Base-by-base conservation (phyloP, 208 protist genomes). In the Leishmania lainsoni region DNA sequence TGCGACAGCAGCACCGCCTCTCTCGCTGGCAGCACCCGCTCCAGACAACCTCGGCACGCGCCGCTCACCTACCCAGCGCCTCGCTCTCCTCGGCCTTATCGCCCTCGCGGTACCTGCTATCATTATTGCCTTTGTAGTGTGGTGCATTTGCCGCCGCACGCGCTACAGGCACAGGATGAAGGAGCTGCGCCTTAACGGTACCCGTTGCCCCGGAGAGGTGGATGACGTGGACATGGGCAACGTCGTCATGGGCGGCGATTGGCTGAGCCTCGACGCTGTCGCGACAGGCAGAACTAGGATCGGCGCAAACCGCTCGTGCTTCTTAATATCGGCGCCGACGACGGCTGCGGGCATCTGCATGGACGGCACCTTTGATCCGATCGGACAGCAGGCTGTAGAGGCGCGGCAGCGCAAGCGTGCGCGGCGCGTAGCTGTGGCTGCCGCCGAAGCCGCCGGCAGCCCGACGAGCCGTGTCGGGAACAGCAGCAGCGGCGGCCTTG, bases 361-460 rank as follows among this genome's bases (percentile, higher is more conserved):
- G 9, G 77, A 54, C 9, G 65, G 29, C 8, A 78, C 79, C 8
- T 96, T 96, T 76, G 92, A 96, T 72, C 92, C 92, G 8, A 90
- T 96, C 68, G 85, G 85, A n/a, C 86, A 89, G 26, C 85, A 89
- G 83, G 87, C 89, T 9, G 88, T 86, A 66, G 80, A 81, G n/a
- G 78, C 83, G n/a, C 86, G 80, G 51, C 80, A 85, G 78, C 89
- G 89, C 5, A 87, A 87, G 76, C 80, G 80, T 12, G 83, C 81
- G 29, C 86, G 87, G 32, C 83, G 90, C 0, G 71, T 81, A 0
- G 81, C 83, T 16, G 69, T 86, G 54, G 70, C 81, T 22, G 80
- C 78, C 9, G 85, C 87, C 32, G 85, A 78, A 49, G 77, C 81
- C 52, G 61, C 48, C 1, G 70, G 39, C 35, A 63, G 65, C 52